phyloP scores from a whole-genome alignment of 495 filamentous ascomycete genomes.

The Saxophila tyrrhenica region DNA sequence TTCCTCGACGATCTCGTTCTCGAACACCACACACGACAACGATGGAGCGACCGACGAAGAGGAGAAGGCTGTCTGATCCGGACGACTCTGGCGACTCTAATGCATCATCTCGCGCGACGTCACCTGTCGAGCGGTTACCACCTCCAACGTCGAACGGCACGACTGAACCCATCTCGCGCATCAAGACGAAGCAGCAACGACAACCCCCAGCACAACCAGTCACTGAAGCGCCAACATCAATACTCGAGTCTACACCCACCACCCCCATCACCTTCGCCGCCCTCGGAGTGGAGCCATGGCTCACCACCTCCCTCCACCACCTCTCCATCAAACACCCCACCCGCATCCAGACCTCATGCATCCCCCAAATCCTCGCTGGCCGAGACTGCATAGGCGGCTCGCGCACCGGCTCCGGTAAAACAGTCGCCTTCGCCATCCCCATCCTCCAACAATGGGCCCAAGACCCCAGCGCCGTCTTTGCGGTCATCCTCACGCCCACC shows the following conservation, averaged over 20 bases:
- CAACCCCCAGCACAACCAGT: not conserved
- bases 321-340: slow-evolving; percentile 88
- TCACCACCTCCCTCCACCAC: slow-evolving; percentile 67
- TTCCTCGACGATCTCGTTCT: not conserved
- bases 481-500: slow-evolving; percentile 79
- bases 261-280: slow-evolving; percentile 57
- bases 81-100: not conserved
- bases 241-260: slow-evolving; percentile 4
- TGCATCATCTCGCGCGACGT: not conserved
- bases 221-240: not conserved
- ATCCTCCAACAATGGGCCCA: slow-evolving; percentile 88
- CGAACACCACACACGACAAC: not conserved
- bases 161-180: slow-evolving; percentile 2
- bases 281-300: slow-evolving; percentile 73
- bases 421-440: slow-evolving; percentile 88
- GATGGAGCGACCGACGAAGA: slow-evolving; percentile 11
- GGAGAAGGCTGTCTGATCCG: slow-evolving; percentile 5
- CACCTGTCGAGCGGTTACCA: not conserved
- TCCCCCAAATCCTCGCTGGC: slow-evolving; percentile 80
- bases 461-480: slow-evolving; percentile 86
- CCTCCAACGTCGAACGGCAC: not conserved
- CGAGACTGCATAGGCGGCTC: slow-evolving; percentile 90
- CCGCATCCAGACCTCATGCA: slow-evolving; percentile 82
- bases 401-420: slow-evolving; percentile 95
- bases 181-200: slow-evolving; percentile 1